Percentiles rank a stretch among this genome's conserved stretches.
Conservation (phyloP, 768 basidiomycete species). For the Panellus pusillus region DNA sequence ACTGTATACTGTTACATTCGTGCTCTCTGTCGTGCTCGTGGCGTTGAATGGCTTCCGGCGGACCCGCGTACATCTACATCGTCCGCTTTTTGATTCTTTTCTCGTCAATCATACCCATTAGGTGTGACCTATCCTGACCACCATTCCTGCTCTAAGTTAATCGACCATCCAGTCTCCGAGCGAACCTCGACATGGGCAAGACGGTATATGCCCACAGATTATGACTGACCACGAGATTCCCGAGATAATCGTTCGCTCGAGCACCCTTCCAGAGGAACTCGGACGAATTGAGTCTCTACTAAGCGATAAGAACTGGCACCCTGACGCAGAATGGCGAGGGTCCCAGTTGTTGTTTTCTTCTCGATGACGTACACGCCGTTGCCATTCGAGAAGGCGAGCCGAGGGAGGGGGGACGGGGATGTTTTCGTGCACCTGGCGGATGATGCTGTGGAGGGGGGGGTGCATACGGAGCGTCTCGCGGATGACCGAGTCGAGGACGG, state of each 20-base stretch:
- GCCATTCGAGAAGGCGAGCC: slow-evolving; percentile 77
- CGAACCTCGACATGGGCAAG: slow-evolving; percentile 99
- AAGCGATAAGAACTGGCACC: slow-evolving; percentile 97
- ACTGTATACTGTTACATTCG: slow-evolving; percentile 91
- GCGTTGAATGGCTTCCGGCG: slow-evolving; percentile 95
- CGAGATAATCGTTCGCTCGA: slow-evolving; percentile 94
- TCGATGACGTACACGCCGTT: slow-evolving; percentile 82
- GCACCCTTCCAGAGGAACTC: slow-evolving; percentile 94
- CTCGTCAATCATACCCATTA: slow-evolving; percentile 98
- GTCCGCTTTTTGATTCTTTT: slow-evolving; percentile 98
- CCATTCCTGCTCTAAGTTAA: not conserved
- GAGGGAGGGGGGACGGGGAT: slow-evolving; percentile 80
- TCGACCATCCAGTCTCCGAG: slow-evolving; percentile 69
- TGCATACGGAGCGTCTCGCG: slow-evolving; percentile 93
- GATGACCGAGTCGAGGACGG: slow-evolving; percentile 84
- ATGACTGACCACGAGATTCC: slow-evolving; percentile 94
- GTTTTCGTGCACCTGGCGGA: slow-evolving; percentile 88
- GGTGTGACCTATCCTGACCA: slow-evolving; percentile 52
- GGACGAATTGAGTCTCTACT: slow-evolving; percentile 94
- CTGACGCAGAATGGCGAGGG: slow-evolving; percentile 90
- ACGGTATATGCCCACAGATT: slow-evolving; percentile 96
- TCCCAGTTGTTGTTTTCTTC: slow-evolving; percentile 33
- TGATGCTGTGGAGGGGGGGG: slow-evolving; percentile 93
- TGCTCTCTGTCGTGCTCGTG: slow-evolving; percentile 85
- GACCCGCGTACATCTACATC: slow-evolving; percentile 94